Evolutionary conservation across 768 basidiomycete genomes (phyloP), one percentile per base, ranked within the genome.

Genomic region (Amanita fuliginea): DNA sequence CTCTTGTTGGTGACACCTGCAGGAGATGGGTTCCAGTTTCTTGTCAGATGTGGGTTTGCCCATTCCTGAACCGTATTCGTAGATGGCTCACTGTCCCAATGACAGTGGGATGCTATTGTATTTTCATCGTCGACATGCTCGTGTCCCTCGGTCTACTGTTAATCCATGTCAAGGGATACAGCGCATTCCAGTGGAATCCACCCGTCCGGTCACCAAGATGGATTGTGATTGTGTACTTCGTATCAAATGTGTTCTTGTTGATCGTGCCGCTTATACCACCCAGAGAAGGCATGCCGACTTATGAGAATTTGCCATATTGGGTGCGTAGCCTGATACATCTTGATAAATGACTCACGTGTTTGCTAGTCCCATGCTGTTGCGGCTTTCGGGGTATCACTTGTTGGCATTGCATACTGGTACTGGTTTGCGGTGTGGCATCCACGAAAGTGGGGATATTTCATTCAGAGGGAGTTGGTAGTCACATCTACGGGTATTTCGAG

Each of bases 1-100:
- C 67, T 83, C 49, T 66, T 83, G 42, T 55, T 78, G 5, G 68
- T 70, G 1, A 69, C 80, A 0, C 86, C 86, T 0, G 73, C 82
- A 0, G 85, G 87, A 2, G 86, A 88, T 55, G 83, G 82, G 0
- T 89, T 85, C 57, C 69, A 78, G 26, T 86, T 89, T 62, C 70
- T 80, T 56, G 69, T 84, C 49, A 83, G 77, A 56, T 59, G 84
- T 82, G 46, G 53, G 81, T 62, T 18, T 14, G 2, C 26, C 42
- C 10, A 18, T 41, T 9, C 11, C 4, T 14, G 46, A 19, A 30
- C 8, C 18, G 18, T 13, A 41, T 30, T 42, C 6, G 21, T 30
- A 4, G 14, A 11, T n/a, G 10, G 16, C 32, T 45, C 11, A 34
- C 43, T 4, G 10, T 30, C 16, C 8, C 4, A 11, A 32, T n/a